Evolutionary conservation across 2,329 filamentous ascomycete genomes (phyloP), one percentile per base, ranked within the genome.

Genomic region (Cyphellophora europaea): DNA sequence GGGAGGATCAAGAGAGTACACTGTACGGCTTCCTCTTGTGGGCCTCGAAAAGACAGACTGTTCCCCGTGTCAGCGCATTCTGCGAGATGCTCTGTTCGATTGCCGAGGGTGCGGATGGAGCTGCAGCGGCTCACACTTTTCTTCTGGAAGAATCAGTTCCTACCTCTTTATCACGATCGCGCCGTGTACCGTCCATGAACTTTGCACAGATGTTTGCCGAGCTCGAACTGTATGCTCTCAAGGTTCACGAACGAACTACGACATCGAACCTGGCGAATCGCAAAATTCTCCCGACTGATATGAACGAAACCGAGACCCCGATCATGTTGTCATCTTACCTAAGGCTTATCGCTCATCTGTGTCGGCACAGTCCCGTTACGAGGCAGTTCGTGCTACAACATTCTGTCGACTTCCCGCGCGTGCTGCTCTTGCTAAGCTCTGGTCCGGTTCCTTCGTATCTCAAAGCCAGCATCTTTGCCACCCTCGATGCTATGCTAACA

Each of bases 311-410:
- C 3, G 93, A 98, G 57, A 93, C 85, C 27, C 79, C 82, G n/a
- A 83, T 94, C 61, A 95, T 98, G 85, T 69, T 98, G 17, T 87
- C 95, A 53, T 89, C 86, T 49, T 96, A 96, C 55, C 69, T 98
- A 34, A 78, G 89, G 18, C 71, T 98, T 4, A 82, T 94, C 49
- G 77, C 85, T 3, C 86, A 93, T 56, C 66, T 98, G 6, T 79
- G 81, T 42, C 69, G 72, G 14, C 77, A 89, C 53, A 94, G 85
- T 51, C 67, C 72, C 39, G 65, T 68, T 13, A 82, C 86, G 2
- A 74, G 89, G 32, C 62, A 72, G 19, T 94, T 81, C 66, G 69
- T 96, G 40, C 63, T 93, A 14, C 71, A 76, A 27, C 65, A 75
- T 38, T 71, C 68, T 5, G 79, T 84, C 48, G 78, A 77, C 45